Evolutionary conservation across 805 yeast genomes (phyloP), one percentile per base, ranked within the genome.

Genomic region (Brettanomyces nanus): DNA sequence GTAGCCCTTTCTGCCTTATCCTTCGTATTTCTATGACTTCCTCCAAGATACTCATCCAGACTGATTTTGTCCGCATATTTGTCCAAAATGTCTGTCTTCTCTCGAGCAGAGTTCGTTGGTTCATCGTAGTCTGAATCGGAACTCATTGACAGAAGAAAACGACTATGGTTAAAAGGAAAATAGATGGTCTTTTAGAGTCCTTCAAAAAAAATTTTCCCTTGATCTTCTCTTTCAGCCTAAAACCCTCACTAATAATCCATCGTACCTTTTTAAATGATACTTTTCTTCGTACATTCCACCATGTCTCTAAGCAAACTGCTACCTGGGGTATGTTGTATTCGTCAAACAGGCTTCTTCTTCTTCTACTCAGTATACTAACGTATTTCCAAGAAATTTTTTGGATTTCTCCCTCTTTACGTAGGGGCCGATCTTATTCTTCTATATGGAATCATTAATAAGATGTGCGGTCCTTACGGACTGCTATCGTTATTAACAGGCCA

Each of bases 1-100:
- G 99, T 92, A 3, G 98, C 98, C 38, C 98, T 68, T 50, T 92
- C 87, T 1, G 97, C 79, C 51, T 87, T 77, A 61, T 90, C 98
- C 46, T 77, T 79, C 37, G 75, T 73, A 1, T 71, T 66, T 46
- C 80, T 74, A 35, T 77, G 78, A 35, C 71, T 74, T 43, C 69
- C 73, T 36, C 73, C 65, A 9, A 23, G 15, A 36, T 75, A 64
- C 41, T 73, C 73, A 51, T 79, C 87, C 1, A 77, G 67, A 45
- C 77, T 79, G 53, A 82, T 81, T 44, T 70, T 75, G 37, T 74
- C 72, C 0, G 80, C 73, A 55, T 77, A 79, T 48, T 73, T 77
- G n/a, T 72, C 75, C 17, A 78, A 63, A 27, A 83, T 71, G 32
- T 64, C 65, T 3, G 69, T 66, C 38, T 71, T 70, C 36, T 67